A percentile compares a stretch with the other conserved stretches of the same genome.
Conservation (phyloP, 495 filamentous ascomycete species). For the Pseudevernia furfuracea region DNA sequence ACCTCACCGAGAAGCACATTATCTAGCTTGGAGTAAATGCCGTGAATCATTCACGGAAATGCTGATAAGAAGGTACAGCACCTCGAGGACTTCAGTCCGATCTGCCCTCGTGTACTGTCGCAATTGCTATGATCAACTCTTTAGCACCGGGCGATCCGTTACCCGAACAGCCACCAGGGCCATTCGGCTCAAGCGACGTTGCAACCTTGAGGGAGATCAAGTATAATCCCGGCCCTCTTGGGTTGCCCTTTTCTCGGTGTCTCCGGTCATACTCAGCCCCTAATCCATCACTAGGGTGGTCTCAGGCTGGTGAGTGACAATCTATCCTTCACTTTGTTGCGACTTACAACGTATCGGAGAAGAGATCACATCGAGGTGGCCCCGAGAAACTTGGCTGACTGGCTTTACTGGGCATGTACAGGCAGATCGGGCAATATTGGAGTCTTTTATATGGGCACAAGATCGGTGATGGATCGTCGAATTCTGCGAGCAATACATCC, state of each 20-base stretch:
- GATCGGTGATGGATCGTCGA: background rate
- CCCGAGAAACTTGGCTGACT: background rate
- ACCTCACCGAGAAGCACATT: background rate
- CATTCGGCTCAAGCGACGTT: background rate
- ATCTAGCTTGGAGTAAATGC: no score
- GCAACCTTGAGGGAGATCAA: background rate
- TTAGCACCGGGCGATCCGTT: background rate
- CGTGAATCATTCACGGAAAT: background rate
- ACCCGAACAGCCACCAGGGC: background rate
- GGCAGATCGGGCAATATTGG: background rate
- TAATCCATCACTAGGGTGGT: background rate
- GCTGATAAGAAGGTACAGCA: background rate
- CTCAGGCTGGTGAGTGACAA: background rate
- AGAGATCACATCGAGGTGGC: background rate
- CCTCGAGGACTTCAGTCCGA: background rate
- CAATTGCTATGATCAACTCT: background rate
- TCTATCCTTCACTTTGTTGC: background rate
- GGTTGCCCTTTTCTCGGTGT: background rate
- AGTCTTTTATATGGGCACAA: background rate
- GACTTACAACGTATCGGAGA: no score
- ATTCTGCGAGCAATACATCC: background rate
- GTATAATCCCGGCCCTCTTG: background rate
- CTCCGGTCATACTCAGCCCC: background rate
- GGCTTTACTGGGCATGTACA: background rate
- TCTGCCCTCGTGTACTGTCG: background rate